Evolutionary conservation across 2,329 filamentous ascomycete genomes (phyloP).

Genomic region (Epichloe uncinata): DNA sequence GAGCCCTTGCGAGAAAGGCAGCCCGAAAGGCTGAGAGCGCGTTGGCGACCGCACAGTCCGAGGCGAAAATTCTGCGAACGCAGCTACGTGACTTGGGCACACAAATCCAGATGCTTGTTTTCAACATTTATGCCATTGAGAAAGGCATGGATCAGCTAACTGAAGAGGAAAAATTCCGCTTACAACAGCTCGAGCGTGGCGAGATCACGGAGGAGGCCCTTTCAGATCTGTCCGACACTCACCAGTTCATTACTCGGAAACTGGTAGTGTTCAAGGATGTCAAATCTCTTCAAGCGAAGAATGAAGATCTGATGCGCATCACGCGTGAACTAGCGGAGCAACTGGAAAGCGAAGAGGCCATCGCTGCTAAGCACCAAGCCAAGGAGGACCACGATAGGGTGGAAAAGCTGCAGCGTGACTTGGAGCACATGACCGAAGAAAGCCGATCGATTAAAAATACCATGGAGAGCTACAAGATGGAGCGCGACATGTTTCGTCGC

Average conservation of each 20-base stretch:
- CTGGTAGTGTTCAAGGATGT: constrained; percentile 84
- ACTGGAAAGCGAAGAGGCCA: constrained; percentile 83
- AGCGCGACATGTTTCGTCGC: constrained; percentile 94
- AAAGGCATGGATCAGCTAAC: constrained; percentile 62
- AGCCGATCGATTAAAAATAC: constrained; percentile 69
- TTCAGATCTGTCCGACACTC: constrained; percentile 69
- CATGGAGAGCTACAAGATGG: constrained; percentile 85
- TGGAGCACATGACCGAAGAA: constrained; percentile 70
- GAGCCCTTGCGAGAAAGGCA: constrained; percentile 65
- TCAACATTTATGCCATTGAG: constrained; percentile 73
- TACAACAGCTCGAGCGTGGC: constrained; percentile 66
- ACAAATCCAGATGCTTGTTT: constrained; percentile 80
- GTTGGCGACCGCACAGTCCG: constrained; percentile 47
- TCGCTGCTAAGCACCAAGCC: constrained; percentile 49
- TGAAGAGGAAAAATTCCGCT: constrained; percentile 57
- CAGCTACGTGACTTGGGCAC: constrained; percentile 82
- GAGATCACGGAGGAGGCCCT: constrained; percentile 58
- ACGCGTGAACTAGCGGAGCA: constrained; percentile 74
- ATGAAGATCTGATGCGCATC: constrained; percentile 69
- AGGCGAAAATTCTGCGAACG: constrained; percentile 67
- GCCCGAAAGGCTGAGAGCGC: constrained; percentile 67
- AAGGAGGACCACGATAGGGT: constrained; percentile 57
- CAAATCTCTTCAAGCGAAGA: constrained; percentile 74
- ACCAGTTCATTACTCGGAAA: constrained; percentile 77
- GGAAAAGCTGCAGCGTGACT: constrained; percentile 56